phyloP scores from a whole-genome alignment of 1,284 basidiomycete genomes.

The Cryptococcus sp. region DNA sequence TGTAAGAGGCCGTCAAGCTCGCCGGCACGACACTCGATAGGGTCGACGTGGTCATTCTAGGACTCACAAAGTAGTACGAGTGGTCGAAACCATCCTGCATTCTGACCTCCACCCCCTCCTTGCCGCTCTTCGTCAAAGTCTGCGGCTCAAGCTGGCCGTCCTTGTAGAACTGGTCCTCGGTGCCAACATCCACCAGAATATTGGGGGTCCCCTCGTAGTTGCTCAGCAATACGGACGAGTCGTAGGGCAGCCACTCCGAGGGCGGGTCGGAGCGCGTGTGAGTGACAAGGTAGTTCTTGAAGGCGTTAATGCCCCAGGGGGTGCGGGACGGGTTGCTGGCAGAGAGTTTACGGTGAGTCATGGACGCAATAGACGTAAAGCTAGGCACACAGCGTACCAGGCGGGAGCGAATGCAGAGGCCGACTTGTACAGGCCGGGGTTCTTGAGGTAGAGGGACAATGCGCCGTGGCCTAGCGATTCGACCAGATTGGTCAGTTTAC shows the following conservation, averaged over 20 bases:
- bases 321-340: conserved; percentile 72
- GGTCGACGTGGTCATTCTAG: not conserved
- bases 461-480: conserved; percentile 69
- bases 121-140: conserved; percentile 72
- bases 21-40: not conserved
- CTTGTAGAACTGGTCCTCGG: conserved; percentile 80
- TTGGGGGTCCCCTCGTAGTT: conserved; percentile 63
- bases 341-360: not conserved
- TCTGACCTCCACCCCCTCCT: conserved; percentile 73
- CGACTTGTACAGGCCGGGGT: conserved; percentile 69
- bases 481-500: not conserved
- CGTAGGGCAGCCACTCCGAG: conserved; percentile 57
- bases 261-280: conserved; percentile 50
- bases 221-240: conserved; percentile 80
- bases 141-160: conserved; percentile 84
- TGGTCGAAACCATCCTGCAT: conserved; percentile 91
- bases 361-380: not conserved
- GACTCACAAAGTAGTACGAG: conserved; percentile 78
- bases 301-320: conserved; percentile 92
- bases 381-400: conserved; percentile 47
- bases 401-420: conserved; percentile 94
- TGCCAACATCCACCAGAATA: conserved; percentile 82
- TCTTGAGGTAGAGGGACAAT: conserved; percentile 79
- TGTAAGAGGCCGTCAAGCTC: not conserved
- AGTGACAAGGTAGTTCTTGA: conserved; percentile 70